phyloP scores from a whole-genome alignment of 1,284 basidiomycete species.

The Trichosporon ovoides region DNA sequence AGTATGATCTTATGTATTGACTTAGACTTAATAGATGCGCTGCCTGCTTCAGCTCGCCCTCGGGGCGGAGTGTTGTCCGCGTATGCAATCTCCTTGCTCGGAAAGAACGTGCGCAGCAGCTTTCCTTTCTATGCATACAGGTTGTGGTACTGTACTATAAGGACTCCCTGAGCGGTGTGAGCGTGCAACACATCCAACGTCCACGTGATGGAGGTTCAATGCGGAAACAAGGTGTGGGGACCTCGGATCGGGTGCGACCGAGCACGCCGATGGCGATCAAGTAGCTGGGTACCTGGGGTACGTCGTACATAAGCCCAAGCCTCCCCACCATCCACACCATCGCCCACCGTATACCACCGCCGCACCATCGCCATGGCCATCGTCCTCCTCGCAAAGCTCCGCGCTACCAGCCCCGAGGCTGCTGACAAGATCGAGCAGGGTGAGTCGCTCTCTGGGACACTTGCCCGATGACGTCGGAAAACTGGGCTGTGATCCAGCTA shows the following conservation, averaged over 20 bases:
- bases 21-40: too few species aligned
- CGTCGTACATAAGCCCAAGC: not conserved
- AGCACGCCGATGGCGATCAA: not conserved
- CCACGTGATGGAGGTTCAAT: not conserved
- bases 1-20: too few species aligned
- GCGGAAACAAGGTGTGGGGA: not conserved
- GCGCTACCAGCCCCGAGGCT: constrained; percentile 6
- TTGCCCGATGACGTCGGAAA: too few species aligned
- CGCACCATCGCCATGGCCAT: constrained; percentile 5
- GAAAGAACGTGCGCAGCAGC: too few species aligned
- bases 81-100: not conserved
- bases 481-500: not conserved
- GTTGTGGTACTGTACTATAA: too few species aligned
- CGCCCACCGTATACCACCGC: not conserved
- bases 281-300: not conserved
- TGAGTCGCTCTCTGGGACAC: not conserved
- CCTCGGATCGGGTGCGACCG: not conserved
- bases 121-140: too few species aligned
- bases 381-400: constrained; percentile 11
- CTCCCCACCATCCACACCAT: not conserved
- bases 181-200: not conserved
- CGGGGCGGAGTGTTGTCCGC: not conserved
- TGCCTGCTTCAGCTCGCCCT: too few species aligned
- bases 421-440: constrained; percentile 13
- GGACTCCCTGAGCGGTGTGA: not conserved